phyloP scores from a whole-genome alignment of 148 eudicot genomes.

The Rhododendron ovatum region DNA sequence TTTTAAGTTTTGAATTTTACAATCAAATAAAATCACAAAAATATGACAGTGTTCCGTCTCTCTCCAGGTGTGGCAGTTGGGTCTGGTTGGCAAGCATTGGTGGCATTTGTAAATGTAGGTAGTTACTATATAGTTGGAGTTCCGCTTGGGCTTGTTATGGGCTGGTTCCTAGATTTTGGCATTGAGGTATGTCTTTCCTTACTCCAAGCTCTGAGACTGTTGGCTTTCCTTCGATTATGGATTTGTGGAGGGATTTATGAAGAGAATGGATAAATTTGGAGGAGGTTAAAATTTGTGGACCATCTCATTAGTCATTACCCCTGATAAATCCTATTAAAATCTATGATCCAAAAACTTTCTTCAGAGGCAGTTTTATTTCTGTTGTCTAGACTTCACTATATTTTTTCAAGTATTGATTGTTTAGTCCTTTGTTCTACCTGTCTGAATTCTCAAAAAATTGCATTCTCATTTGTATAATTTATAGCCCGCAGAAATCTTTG shows the following conservation, averaged over 20 bases:
- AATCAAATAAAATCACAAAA: neutral
- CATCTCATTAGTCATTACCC: neutral
- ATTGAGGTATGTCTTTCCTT: slow-evolving; percentile 8
- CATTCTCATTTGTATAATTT: neutral
- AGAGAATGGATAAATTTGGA: neutral
- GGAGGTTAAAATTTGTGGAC: neutral
- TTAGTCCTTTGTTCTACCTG: neutral
- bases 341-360: neutral
- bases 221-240: neutral
- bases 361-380: neutral
- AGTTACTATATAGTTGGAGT: slow-evolving; percentile 33
- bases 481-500: neutral
- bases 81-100: slow-evolving; percentile 61
- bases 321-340: neutral
- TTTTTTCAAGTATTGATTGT: neutral
- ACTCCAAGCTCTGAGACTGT: no score
- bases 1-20: neutral
- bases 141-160: slow-evolving; percentile 25
- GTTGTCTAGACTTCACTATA: neutral
- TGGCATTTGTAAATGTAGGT: slow-evolving; percentile 39
- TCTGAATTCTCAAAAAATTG: neutral
- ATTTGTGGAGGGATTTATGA: neutral
- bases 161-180: slow-evolving; percentile 9
- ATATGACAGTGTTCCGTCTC: neutral
- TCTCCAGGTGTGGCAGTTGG: slow-evolving; percentile 52